Evolutionary conservation across 2,329 filamentous ascomycete species (phyloP).

Genomic region (Cercospora berteroae): DNA sequence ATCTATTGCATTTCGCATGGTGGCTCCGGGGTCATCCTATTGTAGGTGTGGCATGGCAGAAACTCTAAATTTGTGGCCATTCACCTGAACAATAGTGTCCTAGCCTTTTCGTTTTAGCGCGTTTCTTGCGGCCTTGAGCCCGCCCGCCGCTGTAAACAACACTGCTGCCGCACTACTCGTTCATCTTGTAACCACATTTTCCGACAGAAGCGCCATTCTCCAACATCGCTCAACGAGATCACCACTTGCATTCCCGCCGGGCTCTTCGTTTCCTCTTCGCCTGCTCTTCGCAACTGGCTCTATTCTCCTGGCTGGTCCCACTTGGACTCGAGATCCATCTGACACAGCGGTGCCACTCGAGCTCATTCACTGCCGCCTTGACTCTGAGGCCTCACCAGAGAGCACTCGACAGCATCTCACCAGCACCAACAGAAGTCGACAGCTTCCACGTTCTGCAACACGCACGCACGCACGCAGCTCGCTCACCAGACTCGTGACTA

Average conservation of each 20-base stretch:
- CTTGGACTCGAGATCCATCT: background rate
- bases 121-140: background rate
- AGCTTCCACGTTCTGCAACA: background rate
- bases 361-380: background rate
- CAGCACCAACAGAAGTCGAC: background rate
- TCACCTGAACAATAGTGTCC: background rate
- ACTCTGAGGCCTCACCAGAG: background rate
- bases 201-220: background rate
- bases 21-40: background rate
- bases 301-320: background rate
- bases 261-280: background rate
- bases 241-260: background rate
- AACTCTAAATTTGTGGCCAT: background rate
- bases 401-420: background rate
- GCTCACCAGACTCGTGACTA: background rate
- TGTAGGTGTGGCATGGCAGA: background rate
- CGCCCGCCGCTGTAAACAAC: background rate
- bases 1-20: background rate
- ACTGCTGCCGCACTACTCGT: background rate
- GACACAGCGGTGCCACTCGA: background rate
- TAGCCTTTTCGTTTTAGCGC: background rate
- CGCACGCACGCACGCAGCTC: background rate
- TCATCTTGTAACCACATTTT: background rate
- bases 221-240: background rate
- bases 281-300: background rate